Evolutionary conservation across 495 filamentous ascomycete genomes (phyloP), one percentile per base, ranked within the genome.

Genomic region (Penicillium antarcticum): DNA sequence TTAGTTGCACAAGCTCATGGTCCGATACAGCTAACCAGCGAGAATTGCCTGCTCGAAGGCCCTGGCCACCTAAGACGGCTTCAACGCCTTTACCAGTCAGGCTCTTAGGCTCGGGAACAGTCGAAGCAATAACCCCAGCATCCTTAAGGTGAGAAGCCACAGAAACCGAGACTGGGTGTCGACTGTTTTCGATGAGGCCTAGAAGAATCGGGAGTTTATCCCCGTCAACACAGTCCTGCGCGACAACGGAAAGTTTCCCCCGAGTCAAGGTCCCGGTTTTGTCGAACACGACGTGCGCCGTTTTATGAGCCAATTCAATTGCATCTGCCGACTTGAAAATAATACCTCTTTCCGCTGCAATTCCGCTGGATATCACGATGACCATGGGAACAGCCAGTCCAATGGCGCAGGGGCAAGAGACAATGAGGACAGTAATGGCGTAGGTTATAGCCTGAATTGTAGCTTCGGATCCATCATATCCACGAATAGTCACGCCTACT

Each of bases 331-430:
- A 73, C 54, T 88, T 88, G 65, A 91, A 82, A 32, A 92, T 77
- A 17, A 94, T 63, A 0, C 88, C 89, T 35, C 73, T 65, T 39
- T 84, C 78, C 10, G 88, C 85, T 0, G 77, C 85, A 14, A 87
- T 72, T 4, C 87, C 84, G 24, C 85, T 80, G 0, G 80, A 80
- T 42, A 92, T 84, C 1, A 91, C 79, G 38, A 90, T 70, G 5
- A 91, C 89, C 86, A 92, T 89, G 1, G 89, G 89, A 3, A 92
- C 85, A 1, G 87, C 87, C 10, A 92, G 75, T 0, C 87, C 87
- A 47, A 94, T 85, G 2, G 89, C 89, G 50, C 89, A 94, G 16
- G 89, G 89, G 53, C 89, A 94, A 8, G 87, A 91, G 8, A 92
- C 84, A 39, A 88, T 84, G 7, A 92, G 78, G 0, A 84, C 83